Conservation (phyloP, 345 rosid genomes). For the Limnanthes douglasii region DNA sequence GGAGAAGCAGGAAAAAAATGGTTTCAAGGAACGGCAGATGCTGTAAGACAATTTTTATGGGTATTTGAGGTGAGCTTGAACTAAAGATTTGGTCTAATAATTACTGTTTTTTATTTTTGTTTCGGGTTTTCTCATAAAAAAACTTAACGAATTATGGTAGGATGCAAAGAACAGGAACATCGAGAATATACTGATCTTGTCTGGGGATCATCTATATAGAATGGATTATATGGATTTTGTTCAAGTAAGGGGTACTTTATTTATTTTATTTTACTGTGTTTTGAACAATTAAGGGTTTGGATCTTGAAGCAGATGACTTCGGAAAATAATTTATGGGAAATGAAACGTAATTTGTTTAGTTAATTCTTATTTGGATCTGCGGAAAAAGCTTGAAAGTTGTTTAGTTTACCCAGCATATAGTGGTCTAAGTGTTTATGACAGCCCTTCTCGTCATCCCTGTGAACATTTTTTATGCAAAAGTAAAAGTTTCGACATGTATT, state of each 20-base stretch:
- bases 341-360: neutral
- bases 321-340: too few relatives aligned
- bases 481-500: too few relatives aligned
- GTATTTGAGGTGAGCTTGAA: constrained; percentile 66
- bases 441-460: too few relatives aligned
- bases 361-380: neutral
- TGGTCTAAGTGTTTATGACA: too few relatives aligned
- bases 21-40: constrained; percentile 99
- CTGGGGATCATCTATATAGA: constrained; percentile 86
- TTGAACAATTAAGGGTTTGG: too few relatives aligned
- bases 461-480: too few relatives aligned
- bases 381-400: neutral
- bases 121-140: neutral
- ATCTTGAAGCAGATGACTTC: too few relatives aligned
- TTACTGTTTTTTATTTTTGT: neutral
- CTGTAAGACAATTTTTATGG: constrained; percentile 91
- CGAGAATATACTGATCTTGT: constrained; percentile 65
- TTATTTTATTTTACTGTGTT: too few relatives aligned
- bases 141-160: constrained; percentile 15
- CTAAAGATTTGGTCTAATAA: neutral
- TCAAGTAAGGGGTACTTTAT: too few relatives aligned
- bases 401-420: neutral
- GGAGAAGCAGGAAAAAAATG: constrained; percentile 83
- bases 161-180: constrained; percentile 74
- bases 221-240: constrained; percentile 84